These are phyloP conservation scores for Cyberlindnera mrakii DNA, from an alignment of 805 yeast genomes.

Conservation along the genomic window DNA sequence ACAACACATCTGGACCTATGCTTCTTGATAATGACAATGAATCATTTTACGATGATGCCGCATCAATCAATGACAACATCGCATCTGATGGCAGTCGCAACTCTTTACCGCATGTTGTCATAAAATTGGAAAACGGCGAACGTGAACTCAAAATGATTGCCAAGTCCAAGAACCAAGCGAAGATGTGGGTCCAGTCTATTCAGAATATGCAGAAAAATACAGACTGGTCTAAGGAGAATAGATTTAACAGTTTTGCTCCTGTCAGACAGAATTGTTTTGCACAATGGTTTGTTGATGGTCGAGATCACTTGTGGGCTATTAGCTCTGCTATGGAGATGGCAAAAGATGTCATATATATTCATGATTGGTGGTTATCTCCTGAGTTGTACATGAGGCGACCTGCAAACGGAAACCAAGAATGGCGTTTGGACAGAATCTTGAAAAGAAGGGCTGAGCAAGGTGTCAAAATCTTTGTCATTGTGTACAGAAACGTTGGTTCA, in stretches of 20 bases:
- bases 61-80: slow-evolving; percentile 27
- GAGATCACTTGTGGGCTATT: slow-evolving; percentile 96
- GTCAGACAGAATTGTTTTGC: slow-evolving; percentile 79
- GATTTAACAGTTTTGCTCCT: slow-evolving; percentile 93
- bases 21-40: slow-evolving; percentile 32
- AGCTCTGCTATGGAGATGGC: slow-evolving; percentile 92
- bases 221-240: slow-evolving; percentile 64
- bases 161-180: slow-evolving; percentile 55
- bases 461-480: slow-evolving; percentile 84
- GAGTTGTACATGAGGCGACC: slow-evolving; percentile 92
- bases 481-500: slow-evolving; percentile 89
- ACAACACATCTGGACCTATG: slow-evolving; percentile 10
- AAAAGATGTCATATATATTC: slow-evolving; percentile 85
- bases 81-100: background rate
- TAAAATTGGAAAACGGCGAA: slow-evolving; percentile 65
- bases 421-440: slow-evolving; percentile 83
- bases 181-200: slow-evolving; percentile 72
- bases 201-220: slow-evolving; percentile 61
- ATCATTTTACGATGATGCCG: slow-evolving; percentile 27
- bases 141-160: slow-evolving; percentile 71
- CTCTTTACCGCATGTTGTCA: slow-evolving; percentile 44
- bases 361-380: slow-evolving; percentile 99
- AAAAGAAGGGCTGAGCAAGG: slow-evolving; percentile 92
- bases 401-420: slow-evolving; percentile 89
- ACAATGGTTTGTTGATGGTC: slow-evolving; percentile 94